Conservation (phyloP, 108 stramenopile genomes). For the Fragilariopsis cylindrus region DNA sequence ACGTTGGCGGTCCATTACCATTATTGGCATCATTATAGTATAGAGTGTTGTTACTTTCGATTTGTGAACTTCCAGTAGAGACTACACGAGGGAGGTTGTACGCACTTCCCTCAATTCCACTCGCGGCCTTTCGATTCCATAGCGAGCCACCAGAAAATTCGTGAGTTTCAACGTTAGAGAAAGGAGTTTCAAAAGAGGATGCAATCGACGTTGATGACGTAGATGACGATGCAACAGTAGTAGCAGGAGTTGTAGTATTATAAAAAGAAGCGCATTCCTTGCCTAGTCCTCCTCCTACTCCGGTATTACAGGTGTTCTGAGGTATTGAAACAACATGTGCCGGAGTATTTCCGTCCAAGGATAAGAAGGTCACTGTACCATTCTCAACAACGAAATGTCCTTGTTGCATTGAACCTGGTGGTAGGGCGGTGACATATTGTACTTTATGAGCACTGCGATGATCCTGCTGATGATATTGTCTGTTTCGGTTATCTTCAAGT, state of each 20-base stretch:
- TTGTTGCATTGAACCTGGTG: constrained; percentile 33
- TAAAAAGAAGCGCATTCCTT: constrained; percentile 15
- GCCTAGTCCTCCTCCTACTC: not conserved
- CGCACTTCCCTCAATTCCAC: constrained; percentile 19
- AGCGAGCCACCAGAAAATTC: constrained; percentile 23
- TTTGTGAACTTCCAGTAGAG: constrained; percentile 40
- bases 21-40: constrained; percentile 18
- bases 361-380: constrained; percentile 37
- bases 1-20: constrained; percentile 7
- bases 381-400: constrained; percentile 45
- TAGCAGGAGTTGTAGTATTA: constrained; percentile 2
- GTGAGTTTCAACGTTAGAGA: constrained; percentile 31
- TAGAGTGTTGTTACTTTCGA: constrained; percentile 22
- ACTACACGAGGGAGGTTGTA: constrained; percentile 36
- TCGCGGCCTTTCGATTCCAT: constrained; percentile 35
- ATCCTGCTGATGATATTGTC: not conserved
- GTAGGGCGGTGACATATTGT: constrained; percentile 36
- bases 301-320: constrained; percentile 1
- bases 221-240: constrained; percentile 30
- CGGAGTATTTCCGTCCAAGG: constrained; percentile 27
- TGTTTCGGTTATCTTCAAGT: constrained; percentile 8
- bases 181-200: constrained; percentile 56
- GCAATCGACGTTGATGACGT: constrained; percentile 56
- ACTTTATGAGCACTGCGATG: constrained; percentile 17
- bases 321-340: constrained; percentile 31